Evolutionary conservation across 2,329 filamentous ascomycete species (phyloP), one percentile per base, ranked within the genome.

Genomic region (Fusarium luffae): DNA sequence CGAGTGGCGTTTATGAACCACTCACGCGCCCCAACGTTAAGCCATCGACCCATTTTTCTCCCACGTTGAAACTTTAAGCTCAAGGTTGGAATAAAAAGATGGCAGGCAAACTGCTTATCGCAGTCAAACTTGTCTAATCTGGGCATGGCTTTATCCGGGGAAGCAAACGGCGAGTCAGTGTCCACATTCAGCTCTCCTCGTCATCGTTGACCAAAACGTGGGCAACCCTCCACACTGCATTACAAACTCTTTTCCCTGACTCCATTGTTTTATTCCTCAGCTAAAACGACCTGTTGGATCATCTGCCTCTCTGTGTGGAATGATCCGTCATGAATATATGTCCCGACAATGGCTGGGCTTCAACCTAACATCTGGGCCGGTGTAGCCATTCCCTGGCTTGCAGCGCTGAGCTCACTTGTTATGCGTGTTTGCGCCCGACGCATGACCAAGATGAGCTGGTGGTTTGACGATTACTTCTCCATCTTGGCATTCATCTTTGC

Each of bases 391-490:
- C 69, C 72, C n/a, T 75, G 70, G 73, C 21, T 66, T 28, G 73
- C 68, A 5, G 71, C 73, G 2, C 11, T 73, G 13, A 25, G 54
- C 3, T 65, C 72, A 0, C 60, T 74, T 14, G 5, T 66, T 7
- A 54, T 75, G 41, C 63, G 70, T 1, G 43, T 73, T 6, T 51
- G 65, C 19, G 73, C 73, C 4, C 60, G 73, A 5, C 54, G 69
- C 5, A 68, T 75, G 59, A 75, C 69, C 1, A 73, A 72, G 28
- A 56, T 64, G 40, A 34, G n/a, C 1, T 72, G 69, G 71, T 74
- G 72, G 63, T 69, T 56, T n/a, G 73, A 75, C 16, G 71, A 75
- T 11, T 73, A 66, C 21, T 71, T 74, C 47, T 60, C 62, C 13
- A 37, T 74, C 4, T 18, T 62, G 4, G 71, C 73, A 2, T 73